Conservation (phyloP, 2,329 filamentous ascomycete species). For the Escovopsis weberi region DNA sequence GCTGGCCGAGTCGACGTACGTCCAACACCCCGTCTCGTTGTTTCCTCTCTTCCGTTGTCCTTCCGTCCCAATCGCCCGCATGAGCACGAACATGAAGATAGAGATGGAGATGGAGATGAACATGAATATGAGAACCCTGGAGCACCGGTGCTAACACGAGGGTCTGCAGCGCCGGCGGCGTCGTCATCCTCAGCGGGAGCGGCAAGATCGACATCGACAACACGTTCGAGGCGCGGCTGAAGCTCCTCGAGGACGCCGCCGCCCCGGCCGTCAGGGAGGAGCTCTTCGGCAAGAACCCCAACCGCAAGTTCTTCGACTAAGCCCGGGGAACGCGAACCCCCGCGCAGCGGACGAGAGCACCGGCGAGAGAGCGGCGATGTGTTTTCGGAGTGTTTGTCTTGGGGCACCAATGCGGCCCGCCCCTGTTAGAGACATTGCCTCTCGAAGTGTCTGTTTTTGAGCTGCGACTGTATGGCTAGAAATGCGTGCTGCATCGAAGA, state of each 20-base stretch:
- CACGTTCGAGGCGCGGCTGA: constrained; percentile 84
- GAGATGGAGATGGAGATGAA: background rate
- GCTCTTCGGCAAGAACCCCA: constrained; percentile 86
- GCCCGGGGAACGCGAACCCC: background rate
- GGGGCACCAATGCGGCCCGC: too few species aligned
- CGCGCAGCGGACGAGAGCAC: constrained; percentile 1
- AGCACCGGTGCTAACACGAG: constrained; percentile 10
- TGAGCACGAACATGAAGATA: too few species aligned
- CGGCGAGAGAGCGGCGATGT: background rate
- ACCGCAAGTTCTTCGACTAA: constrained; percentile 88
- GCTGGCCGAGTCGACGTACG: constrained; percentile 72
- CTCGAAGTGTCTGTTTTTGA: too few species aligned
- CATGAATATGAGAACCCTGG: background rate
- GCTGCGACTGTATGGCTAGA: too few species aligned
- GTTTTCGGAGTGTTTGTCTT: too few species aligned
- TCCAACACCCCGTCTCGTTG: constrained; percentile 10
- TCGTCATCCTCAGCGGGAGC: constrained; percentile 62
- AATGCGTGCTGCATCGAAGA: too few species aligned
- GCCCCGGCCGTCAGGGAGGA: constrained; percentile 73
- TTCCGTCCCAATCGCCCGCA: too few species aligned
- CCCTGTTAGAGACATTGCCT: too few species aligned
- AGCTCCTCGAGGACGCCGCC: constrained; percentile 69
- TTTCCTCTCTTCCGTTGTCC: too few species aligned
- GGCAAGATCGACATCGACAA: constrained; percentile 99
- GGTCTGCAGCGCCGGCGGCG: constrained; percentile 58